A percentile compares a stretch with the other conserved stretches of the same genome.
These are phyloP conservation scores for Aspergillus clavatus DNA, from an alignment of 2,329 filamentous ascomycete species.

Conservation along the genomic window DNA sequence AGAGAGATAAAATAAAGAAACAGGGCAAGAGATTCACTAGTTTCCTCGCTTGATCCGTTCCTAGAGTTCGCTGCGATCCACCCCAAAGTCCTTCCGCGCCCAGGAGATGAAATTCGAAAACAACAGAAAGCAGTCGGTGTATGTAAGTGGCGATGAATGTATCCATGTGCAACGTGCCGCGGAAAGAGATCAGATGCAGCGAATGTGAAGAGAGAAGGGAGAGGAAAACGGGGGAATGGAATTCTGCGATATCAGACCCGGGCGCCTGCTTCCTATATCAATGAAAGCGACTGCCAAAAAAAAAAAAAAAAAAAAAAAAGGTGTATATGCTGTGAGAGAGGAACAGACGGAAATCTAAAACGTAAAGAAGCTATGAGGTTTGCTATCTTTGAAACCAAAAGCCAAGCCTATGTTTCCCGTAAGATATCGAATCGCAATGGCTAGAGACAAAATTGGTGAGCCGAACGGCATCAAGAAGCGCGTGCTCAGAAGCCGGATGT, in stretches of 20 bases:
- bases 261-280: constrained; percentile 25
- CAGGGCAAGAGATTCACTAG: no score
- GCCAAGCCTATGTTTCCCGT: background rate
- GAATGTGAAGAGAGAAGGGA: constrained; percentile 9
- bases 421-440: background rate
- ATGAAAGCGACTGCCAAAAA: constrained; percentile 13
- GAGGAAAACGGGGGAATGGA: no score
- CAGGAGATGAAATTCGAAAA: constrained; percentile 5
- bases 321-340: constrained; percentile 18
- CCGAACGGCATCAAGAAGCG: background rate
- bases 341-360: constrained; percentile 1
- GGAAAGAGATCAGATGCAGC: constrained; percentile 7
- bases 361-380: constrained; percentile 1
- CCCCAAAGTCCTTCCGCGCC: background rate
- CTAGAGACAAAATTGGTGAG: background rate
- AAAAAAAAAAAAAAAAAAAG: constrained; percentile 11
- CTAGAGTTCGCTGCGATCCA: background rate
- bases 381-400: background rate
- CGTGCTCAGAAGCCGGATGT: constrained; percentile 29
- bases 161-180: constrained; percentile 9
- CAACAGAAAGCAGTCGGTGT: background rate
- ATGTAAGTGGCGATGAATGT: constrained; percentile 3
- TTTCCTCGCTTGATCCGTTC: background rate
- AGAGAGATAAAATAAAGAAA: background rate
- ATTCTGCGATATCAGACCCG: constrained; percentile 16